phyloP scores from a whole-genome alignment of 2,329 filamentous ascomycete species.

The Pseudophaeomoniella oleicola region DNA sequence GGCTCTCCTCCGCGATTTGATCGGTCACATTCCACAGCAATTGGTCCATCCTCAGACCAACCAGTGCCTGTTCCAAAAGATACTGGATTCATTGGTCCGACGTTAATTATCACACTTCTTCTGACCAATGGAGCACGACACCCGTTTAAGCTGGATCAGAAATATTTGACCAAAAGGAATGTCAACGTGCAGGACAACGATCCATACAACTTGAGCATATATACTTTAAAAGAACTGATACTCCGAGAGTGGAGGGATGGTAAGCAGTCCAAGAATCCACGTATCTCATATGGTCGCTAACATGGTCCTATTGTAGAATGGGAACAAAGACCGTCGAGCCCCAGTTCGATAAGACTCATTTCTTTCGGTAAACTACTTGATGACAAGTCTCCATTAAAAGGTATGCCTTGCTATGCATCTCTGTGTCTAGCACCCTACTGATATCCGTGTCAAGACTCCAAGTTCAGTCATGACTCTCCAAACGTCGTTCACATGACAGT shows the following conservation, averaged over 20 bases:
- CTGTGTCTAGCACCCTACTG: not conserved
- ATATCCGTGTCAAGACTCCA: conserved; percentile 46
- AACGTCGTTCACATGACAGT: conserved; percentile 95
- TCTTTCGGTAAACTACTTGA: conserved; percentile 83
- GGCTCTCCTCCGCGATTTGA: conserved; percentile 2
- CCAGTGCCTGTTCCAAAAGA: conserved; percentile 17
- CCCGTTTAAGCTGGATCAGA: conserved; percentile 79
- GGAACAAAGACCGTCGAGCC: conserved; percentile 74
- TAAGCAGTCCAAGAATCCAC: conserved; percentile 15
- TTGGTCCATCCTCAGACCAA: conserved; percentile 12
- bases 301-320: conserved; percentile 43
- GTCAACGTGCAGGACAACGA: conserved; percentile 65
- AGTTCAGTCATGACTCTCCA: conserved; percentile 56
- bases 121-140: conserved; percentile 71
- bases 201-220: conserved; percentile 80
- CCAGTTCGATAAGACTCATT: conserved; percentile 79
- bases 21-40: conserved; percentile 10
- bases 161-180: conserved; percentile 67
- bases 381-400: conserved; percentile 71
- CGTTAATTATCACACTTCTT: conserved; percentile 55
- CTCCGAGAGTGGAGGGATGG: conserved; percentile 79
- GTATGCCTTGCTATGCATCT: conserved; percentile 36
- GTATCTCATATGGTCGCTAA: conserved; percentile 2
- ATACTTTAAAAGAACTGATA: conserved; percentile 88
- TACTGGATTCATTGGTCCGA: conserved; percentile 26